These are phyloP conservation scores for Kernera saxatilis DNA, from an alignment of 345 rosid genomes.

Conservation along the genomic window DNA sequence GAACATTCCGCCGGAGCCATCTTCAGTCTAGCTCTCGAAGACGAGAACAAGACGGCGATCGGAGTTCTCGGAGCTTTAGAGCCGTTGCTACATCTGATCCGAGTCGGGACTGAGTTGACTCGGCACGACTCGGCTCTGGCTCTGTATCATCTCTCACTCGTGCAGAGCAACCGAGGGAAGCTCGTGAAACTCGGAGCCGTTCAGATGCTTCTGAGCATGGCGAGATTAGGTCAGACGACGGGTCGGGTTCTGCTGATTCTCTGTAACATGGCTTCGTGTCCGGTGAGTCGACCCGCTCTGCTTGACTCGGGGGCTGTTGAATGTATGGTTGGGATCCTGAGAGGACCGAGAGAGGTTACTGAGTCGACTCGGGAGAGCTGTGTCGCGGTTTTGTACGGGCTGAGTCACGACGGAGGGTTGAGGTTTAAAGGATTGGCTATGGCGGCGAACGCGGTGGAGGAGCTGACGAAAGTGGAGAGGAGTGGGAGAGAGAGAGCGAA, in stretches of 20 bases:
- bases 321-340: conserved; percentile 50
- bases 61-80: conserved; percentile 83
- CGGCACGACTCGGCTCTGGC: conserved; percentile 78
- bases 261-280: conserved; percentile 50
- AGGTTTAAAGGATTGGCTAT: conserved; percentile 71
- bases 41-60: conserved; percentile 73
- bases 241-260: conserved; percentile 49
- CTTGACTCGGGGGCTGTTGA: conserved; percentile 80
- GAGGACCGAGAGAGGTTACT: conserved; percentile 27
- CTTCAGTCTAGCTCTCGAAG: conserved; percentile 76
- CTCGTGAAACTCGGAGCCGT: conserved; percentile 63
- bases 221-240: conserved; percentile 48
- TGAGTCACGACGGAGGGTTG: conserved; percentile 62
- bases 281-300: conserved; percentile 53
- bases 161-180: conserved; percentile 59
- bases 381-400: conserved; percentile 47
- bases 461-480: conserved; percentile 44
- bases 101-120: conserved; percentile 53
- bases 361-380: conserved; percentile 57
- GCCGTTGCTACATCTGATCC: conserved; percentile 59
- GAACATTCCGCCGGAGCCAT: conserved; percentile 79
- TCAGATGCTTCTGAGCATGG: conserved; percentile 45
- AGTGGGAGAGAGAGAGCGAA: conserved; percentile 39
- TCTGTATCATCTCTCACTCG: conserved; percentile 74
- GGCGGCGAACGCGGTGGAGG: conserved; percentile 60